Evolutionary conservation across 345 rosid species (phyloP).

Genomic region (Clausena lansium): DNA sequence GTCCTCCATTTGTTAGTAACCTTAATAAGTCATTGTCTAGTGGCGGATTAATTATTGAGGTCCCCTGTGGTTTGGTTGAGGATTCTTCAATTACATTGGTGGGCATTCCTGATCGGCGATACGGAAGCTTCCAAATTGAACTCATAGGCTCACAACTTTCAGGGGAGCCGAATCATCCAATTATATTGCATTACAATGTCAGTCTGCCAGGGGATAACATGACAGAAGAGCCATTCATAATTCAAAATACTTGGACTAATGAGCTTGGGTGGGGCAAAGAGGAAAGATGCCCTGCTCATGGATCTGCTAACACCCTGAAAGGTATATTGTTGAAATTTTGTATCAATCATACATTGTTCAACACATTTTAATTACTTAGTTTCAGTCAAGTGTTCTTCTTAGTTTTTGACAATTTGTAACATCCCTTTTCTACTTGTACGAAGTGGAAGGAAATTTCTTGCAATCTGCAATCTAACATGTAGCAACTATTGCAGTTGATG

Average conservation of each 20-base stretch:
- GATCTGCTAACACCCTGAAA: constrained; percentile 38
- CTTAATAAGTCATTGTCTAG: constrained; percentile 26
- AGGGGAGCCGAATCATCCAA: constrained; percentile 41
- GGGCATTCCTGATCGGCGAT: constrained; percentile 60
- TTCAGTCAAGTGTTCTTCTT: background rate
- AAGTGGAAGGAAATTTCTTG: background rate
- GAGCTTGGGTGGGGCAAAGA: constrained; percentile 74
- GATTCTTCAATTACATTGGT: constrained; percentile 78
- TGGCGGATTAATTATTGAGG: constrained; percentile 40
- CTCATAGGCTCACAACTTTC: constrained; percentile 48
- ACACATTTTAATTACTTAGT: background rate
- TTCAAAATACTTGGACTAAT: constrained; percentile 73
- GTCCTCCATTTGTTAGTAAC: constrained; percentile 53
- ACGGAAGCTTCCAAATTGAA: constrained; percentile 58
- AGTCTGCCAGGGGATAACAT: constrained; percentile 58
- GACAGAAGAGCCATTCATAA: constrained; percentile 57
- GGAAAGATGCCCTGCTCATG: constrained; percentile 61
- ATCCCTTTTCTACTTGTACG: background rate
- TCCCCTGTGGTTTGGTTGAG: constrained; percentile 78
- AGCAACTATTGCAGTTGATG: constrained; percentile 60
- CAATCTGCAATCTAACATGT: constrained; percentile 19
- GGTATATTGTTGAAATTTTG: constrained; percentile 36
- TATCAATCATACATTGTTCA: background rate
- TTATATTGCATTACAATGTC: constrained; percentile 63
- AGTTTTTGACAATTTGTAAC: background rate